Conservation (phyloP, 176 grass and related monocot genomes). For the Echinochloa phyllopogon region DNA sequence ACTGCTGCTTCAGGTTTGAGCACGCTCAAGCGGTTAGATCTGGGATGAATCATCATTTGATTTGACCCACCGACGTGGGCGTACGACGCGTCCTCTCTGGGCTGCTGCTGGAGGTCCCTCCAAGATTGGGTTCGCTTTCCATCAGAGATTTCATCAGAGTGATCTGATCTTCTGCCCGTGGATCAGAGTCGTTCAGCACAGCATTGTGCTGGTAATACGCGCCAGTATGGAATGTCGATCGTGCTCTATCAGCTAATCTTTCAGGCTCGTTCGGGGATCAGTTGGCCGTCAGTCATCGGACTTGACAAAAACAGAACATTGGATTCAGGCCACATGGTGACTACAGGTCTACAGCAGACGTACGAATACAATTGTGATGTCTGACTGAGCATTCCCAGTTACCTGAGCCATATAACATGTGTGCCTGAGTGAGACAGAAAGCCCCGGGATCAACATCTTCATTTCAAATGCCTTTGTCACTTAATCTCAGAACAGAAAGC, state of each 20-base stretch:
- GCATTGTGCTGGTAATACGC: background rate
- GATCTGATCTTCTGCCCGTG: background rate
- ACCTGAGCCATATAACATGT: background rate
- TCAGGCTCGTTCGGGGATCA: background rate
- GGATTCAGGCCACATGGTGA: conserved; percentile 8
- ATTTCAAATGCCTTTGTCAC: background rate
- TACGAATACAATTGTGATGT: background rate
- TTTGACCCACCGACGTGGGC: background rate
- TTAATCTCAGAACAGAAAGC: background rate
- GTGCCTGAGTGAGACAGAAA: background rate
- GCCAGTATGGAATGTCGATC: background rate
- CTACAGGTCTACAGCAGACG: background rate
- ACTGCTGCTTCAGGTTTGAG: background rate
- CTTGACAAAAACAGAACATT: conserved; percentile 4
- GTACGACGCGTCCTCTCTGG: conserved; percentile 4
- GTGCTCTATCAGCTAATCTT: background rate
- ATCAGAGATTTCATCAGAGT: background rate
- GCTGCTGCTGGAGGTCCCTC: background rate
- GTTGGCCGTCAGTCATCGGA: background rate
- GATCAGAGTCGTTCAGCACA: background rate
- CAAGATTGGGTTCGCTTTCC: conserved; percentile 18
- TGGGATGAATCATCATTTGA: conserved; percentile 16
- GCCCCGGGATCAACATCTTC: background rate
- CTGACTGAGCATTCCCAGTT: background rate
- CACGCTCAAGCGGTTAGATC: conserved; percentile 34